phyloP scores from a whole-genome alignment of 345 rosid species.

The Cardamine occulta region DNA sequence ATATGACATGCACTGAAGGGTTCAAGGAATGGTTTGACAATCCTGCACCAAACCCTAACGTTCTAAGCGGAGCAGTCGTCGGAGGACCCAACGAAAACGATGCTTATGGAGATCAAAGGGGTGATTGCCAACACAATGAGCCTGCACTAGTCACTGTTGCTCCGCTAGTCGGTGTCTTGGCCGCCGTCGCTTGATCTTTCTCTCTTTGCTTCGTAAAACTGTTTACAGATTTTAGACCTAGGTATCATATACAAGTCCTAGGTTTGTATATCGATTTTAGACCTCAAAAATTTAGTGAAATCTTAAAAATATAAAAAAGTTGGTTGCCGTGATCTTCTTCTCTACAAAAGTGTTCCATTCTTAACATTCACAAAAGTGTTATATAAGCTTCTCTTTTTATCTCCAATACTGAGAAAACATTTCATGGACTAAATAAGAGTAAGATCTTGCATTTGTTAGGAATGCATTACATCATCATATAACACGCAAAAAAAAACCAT shows the following conservation, averaged over 20 bases:
- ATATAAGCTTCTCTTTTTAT: no score
- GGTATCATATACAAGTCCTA: not conserved
- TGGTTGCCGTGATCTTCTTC: no score
- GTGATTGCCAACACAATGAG: constrained; percentile 55
- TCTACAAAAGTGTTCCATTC: no score
- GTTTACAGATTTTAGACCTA: not conserved
- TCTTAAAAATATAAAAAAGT: not conserved
- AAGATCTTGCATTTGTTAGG: no score
- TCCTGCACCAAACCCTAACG: constrained; percentile 57
- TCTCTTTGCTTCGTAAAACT: not conserved
- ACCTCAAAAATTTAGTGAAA: not conserved
- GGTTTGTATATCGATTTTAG: not conserved
- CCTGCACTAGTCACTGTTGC: constrained; percentile 56
- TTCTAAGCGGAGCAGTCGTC: constrained; percentile 63
- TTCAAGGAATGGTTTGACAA: constrained; percentile 52
- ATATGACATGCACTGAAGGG: constrained; percentile 68
- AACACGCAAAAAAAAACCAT: no score
- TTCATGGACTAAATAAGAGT: no score
- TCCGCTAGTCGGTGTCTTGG: constrained; percentile 69
- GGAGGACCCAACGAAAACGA: constrained; percentile 76
- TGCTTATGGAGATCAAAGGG: constrained; percentile 50
- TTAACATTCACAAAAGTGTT: no score
- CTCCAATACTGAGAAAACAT: no score
- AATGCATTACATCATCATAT: no score
- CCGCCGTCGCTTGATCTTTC: constrained; percentile 45